Evolutionary conservation across 2,329 filamentous ascomycete species (phyloP).

Genomic region (Boeremia exigua): DNA sequence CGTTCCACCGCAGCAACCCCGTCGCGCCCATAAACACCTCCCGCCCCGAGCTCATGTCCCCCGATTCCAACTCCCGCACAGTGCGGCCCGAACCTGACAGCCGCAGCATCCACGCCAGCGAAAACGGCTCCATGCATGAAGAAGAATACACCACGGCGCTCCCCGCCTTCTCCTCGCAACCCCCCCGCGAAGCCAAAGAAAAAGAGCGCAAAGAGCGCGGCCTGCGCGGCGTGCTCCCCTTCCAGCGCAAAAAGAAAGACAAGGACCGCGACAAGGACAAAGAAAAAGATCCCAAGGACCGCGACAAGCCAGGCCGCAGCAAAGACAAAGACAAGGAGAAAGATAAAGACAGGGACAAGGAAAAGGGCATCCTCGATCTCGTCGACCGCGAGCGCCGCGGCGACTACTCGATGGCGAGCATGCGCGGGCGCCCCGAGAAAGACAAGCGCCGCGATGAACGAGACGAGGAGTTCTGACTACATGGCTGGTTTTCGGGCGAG

Average conservation of each 20-base stretch:
- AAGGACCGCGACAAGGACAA: constrained; percentile 35
- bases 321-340: constrained; percentile 27
- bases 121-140: constrained; percentile 43
- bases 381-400: constrained; percentile 8
- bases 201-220: constrained; percentile 50
- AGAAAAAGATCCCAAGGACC: constrained; percentile 1
- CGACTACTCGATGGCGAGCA: constrained; percentile 20
- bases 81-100: constrained; percentile 32
- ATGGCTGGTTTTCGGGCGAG: constrained; percentile 45
- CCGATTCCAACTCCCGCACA: constrained; percentile 32
- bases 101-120: constrained; percentile 42
- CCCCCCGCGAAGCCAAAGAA: constrained; percentile 38
- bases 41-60: constrained; percentile 22
- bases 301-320: constrained; percentile 12
- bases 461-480: constrained; percentile 45
- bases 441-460: constrained; percentile 27
- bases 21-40: constrained; percentile 33
- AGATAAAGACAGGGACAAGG: constrained; percentile 24
- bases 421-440: constrained; percentile 16
- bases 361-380: constrained; percentile 22
- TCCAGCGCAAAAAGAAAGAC: constrained; percentile 45
- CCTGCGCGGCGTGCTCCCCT: constrained; percentile 47
- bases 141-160: constrained; percentile 49
- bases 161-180: constrained; percentile 42
- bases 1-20: constrained; percentile 23